Percentiles rank a stretch among this genome's conserved stretches.
These are phyloP conservation scores for Chaetomiaceae sp. DNA, from an alignment of 2,329 filamentous ascomycete species.

Conservation along the genomic window DNA sequence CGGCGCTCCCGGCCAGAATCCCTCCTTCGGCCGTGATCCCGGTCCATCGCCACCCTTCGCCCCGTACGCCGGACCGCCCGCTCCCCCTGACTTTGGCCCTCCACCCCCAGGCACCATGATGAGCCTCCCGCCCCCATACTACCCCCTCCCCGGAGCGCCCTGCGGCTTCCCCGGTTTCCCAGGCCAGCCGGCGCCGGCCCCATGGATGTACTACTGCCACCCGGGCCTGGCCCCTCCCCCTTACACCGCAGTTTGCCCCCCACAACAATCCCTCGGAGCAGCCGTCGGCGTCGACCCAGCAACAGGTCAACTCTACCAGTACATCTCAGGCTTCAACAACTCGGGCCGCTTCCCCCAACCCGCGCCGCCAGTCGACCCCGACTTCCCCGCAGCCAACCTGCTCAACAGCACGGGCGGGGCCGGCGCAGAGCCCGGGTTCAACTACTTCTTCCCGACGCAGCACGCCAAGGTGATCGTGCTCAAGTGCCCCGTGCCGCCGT, in stretches of 20 bases:
- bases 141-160: background rate
- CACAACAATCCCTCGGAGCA: background rate
- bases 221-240: background rate
- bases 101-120: conserved; percentile 15
- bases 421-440: conserved; percentile 58
- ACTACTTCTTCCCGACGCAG: conserved; percentile 55
- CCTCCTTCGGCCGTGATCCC: conserved; percentile 11
- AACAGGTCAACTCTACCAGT: conserved; percentile 9
- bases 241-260: background rate
- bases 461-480: conserved; percentile 59
- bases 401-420: conserved; percentile 53
- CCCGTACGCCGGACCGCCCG: background rate
- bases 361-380: conserved; percentile 39
- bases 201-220: background rate
- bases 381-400: conserved; percentile 50
- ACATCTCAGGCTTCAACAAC: conserved; percentile 26
- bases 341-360: conserved; percentile 38
- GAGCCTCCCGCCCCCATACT: conserved; percentile 1
- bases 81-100: conserved; percentile 13
- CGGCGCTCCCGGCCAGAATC: conserved; percentile 13
- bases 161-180: background rate
- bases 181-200: no score
- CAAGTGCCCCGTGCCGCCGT: conserved; percentile 45
- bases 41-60: conserved; percentile 9
- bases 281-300: conserved; percentile 1